Evolutionary conservation across 331 rosid species (phyloP), one percentile per base, ranked within the genome.

Genomic region (Rhamnella rubrinervis): DNA sequence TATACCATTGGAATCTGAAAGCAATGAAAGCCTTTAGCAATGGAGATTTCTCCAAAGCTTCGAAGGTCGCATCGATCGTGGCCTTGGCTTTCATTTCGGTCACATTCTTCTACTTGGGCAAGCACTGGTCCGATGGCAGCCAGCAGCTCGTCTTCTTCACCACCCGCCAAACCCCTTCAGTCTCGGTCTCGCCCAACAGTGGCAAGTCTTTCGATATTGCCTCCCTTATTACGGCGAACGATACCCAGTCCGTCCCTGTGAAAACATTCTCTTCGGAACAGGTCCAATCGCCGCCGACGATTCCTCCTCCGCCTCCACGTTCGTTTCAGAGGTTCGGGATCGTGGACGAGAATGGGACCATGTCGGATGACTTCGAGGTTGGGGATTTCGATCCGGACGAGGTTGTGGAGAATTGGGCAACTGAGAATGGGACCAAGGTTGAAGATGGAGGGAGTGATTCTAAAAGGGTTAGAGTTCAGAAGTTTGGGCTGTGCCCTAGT

Each of bases 351-450:
- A 80, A 95, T 14, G 98, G 98, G 52, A 85, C 88, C 9, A 95
- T 95, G 98, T 82, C 97, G 8, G 91, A 89, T 21, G 86, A 87
- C 2, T 95, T 95, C 74, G 96, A 91, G 81, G 79, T 95, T 16
- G 96, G 98, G 15, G 82, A 84, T 25, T 78, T 91, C 14, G 96
- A 91, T 66, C 75, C 84, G 19, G 81, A 66, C 10, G 85, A 70
- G 26, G 61, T 63, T 31, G 77, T 70, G 72, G 92, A 90, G 35
- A 76, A 83, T 47, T 75, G 87, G 87, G 73, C 68, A 7, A n/a
- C 46, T 61, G 26, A 10, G 59, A 86, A 85, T 52, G 85, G 57
- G 64, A 75, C 69, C 11, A 65, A 17, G 51, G 39, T 41, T 14
- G 85, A 18, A 53, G 23, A 55, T 0, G 87, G 61, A 7, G 71